These are phyloP conservation scores for Mortierella sp. DNA, from an alignment of 371 early-diverging fungal genomes.

Conservation along the genomic window DNA sequence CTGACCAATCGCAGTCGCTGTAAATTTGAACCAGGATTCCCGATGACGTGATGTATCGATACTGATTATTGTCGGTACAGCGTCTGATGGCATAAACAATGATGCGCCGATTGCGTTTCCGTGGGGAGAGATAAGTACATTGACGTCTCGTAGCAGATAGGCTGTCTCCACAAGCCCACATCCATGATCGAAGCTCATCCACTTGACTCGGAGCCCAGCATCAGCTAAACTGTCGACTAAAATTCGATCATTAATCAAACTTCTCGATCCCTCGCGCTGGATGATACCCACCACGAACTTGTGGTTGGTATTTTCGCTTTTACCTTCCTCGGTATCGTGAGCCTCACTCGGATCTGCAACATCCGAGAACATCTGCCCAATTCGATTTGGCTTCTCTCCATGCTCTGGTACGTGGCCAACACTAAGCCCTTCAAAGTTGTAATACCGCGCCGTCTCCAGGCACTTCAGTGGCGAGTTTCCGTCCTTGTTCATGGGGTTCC, in stretches of 20 bases:
- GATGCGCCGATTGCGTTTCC: conserved; percentile 62
- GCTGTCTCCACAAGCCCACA: conserved; percentile 59
- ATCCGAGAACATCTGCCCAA: background rate
- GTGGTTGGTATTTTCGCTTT: conserved; percentile 9
- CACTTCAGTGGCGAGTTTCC: conserved; percentile 17
- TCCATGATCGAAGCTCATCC: conserved; percentile 59
- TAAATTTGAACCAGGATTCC: conserved; percentile 64
- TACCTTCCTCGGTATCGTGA: background rate
- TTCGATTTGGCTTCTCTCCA: background rate
- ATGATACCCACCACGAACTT: conserved; percentile 24
- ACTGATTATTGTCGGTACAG: conserved; percentile 52
- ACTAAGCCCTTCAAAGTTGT: conserved; percentile 23
- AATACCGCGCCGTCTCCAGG: conserved; percentile 35
- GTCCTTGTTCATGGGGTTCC: background rate
- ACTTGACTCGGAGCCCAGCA: conserved; percentile 22
- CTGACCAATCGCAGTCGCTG: conserved; percentile 58
- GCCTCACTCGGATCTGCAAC: background rate
- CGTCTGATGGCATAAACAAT: conserved; percentile 57
- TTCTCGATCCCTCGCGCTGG: conserved; percentile 22
- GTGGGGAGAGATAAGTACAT: conserved; percentile 61
- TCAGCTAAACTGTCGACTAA: conserved; percentile 31
- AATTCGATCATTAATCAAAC: conserved; percentile 15
- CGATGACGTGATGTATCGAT: conserved; percentile 57
- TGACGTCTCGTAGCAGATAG: conserved; percentile 58
- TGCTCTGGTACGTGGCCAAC: background rate